Evolutionary conservation across 352 stramenopile genomes (phyloP), one percentile per base, ranked within the genome.

Genomic region (Thalassiosira exigua): DNA sequence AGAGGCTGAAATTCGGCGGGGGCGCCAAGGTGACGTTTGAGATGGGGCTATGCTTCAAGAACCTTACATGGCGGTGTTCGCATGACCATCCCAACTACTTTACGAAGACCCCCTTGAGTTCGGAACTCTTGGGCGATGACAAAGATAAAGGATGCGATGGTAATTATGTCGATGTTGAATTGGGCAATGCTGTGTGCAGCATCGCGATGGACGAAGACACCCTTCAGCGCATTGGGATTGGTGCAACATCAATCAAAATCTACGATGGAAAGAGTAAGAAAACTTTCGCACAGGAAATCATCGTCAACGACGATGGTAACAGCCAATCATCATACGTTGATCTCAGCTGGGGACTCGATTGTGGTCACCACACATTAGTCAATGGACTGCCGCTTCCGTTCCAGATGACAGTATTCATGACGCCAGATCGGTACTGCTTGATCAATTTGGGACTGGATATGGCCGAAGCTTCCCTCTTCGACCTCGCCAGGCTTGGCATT

Each of bases 401-500:
- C 62, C 81, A 91, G 68, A 46, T 84, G 36, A 85, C 85, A 32
- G 69, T 94, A 75, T 93, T 92, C 58, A 87, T 93, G 60, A 90
- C 88, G 41, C 88, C 88, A 30, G 86, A 90, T 51, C 81, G 77
- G 52, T 75, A 80, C 33, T 88, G 80, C 51, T 54, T 92, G 53
- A 86, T 91, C 61, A 95, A 94, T 82, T 24, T 95, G 17, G 90
- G 90, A 7, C 46, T 85, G 21, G 79, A 90, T 68, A 53, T 58
- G 42, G 58, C 83, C 42, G 81, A 89, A 59, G 67, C 79, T 22
- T 53, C 69, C 22, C 78, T 92, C 58, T 41, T 69, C 46, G 81
- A 95, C 64, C 81, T 94, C 12, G 77, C 69, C 32, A 62, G 67
- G 44, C 78, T 95, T 54, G 93, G 86, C 79, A 79, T 91, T 44